These are phyloP conservation scores for Chenopodium album DNA, from an alignment of 148 eudicot species.

Conservation along the genomic window DNA sequence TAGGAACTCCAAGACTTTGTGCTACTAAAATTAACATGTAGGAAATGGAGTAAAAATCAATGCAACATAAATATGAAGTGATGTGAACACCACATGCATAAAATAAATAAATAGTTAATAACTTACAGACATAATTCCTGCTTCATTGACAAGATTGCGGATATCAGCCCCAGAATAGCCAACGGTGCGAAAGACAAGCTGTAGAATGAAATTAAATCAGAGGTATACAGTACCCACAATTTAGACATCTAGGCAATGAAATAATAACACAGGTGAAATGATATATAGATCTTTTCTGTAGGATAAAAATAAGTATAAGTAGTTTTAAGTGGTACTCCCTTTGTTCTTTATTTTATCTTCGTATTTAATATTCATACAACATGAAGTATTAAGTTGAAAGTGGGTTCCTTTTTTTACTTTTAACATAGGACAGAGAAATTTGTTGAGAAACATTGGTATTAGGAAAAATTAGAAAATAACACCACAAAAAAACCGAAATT, in stretches of 20 bases:
- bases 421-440: too few species aligned
- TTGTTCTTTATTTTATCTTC: too few species aligned
- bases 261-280: conserved; percentile 1
- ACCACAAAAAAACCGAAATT: too few species aligned
- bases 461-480: too few species aligned
- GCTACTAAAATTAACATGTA: background rate
- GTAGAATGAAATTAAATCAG: conserved; percentile 27
- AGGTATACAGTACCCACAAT: background rate
- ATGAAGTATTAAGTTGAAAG: too few species aligned
- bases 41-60: background rate
- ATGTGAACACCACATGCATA: conserved; percentile 8
- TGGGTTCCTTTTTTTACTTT: too few species aligned
- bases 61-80: background rate
- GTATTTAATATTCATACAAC: too few species aligned
- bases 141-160: conserved; percentile 91
- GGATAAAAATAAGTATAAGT: background rate
- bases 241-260: background rate
- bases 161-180: conserved; percentile 97
- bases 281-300: background rate
- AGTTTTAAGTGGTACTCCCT: too few species aligned
- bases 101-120: conserved; percentile 6
- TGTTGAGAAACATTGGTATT: too few species aligned
- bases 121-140: conserved; percentile 97
- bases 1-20: background rate
- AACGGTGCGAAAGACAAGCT: conserved; percentile 94